Percentiles rank a stretch among this genome's conserved stretches.
phyloP scores from a whole-genome alignment of 2,329 filamentous ascomycete species.

The Simplicillium sp. region DNA sequence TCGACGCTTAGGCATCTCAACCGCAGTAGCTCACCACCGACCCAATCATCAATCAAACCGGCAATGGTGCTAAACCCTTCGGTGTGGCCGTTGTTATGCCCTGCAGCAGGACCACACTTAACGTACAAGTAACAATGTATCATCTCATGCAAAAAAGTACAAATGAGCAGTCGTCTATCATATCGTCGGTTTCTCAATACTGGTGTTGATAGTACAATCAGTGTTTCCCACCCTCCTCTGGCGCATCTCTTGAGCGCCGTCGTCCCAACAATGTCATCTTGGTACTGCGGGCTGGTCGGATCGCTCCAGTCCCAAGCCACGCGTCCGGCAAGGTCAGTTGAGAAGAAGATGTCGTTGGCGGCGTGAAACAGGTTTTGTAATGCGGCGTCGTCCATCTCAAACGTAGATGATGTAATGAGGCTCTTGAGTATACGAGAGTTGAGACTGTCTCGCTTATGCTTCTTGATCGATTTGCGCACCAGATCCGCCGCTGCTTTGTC shows the following conservation, averaged over 20 bases:
- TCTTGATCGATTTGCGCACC: no score
- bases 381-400: slow-evolving; percentile 46
- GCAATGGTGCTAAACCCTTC: slow-evolving; percentile 50
- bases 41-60: slow-evolving; percentile 51
- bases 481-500: no score
- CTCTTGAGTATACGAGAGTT: no score
- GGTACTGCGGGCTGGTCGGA: slow-evolving; percentile 36
- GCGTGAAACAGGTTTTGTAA: slow-evolving; percentile 50
- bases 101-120: slow-evolving; percentile 47
- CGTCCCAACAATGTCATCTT: slow-evolving; percentile 49
- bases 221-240: slow-evolving; percentile 47
- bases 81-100: slow-evolving; percentile 49
- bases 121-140: slow-evolving; percentile 60
- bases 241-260: slow-evolving; percentile 48
- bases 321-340: slow-evolving; percentile 42
- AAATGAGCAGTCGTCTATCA: slow-evolving; percentile 51
- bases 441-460: no score
- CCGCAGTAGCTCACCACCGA: slow-evolving; percentile 42
- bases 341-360: slow-evolving; percentile 55
- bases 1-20: slow-evolving; percentile 54
- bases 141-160: slow-evolving; percentile 57
- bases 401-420: slow-evolving; percentile 24
- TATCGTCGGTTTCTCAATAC: slow-evolving; percentile 47
- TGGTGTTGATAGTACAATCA: slow-evolving; percentile 50
- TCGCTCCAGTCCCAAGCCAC: slow-evolving; percentile 56